Evolutionary conservation across 2,329 filamentous ascomycete species (phyloP).

Genomic region (Alternaria postmessia): DNA sequence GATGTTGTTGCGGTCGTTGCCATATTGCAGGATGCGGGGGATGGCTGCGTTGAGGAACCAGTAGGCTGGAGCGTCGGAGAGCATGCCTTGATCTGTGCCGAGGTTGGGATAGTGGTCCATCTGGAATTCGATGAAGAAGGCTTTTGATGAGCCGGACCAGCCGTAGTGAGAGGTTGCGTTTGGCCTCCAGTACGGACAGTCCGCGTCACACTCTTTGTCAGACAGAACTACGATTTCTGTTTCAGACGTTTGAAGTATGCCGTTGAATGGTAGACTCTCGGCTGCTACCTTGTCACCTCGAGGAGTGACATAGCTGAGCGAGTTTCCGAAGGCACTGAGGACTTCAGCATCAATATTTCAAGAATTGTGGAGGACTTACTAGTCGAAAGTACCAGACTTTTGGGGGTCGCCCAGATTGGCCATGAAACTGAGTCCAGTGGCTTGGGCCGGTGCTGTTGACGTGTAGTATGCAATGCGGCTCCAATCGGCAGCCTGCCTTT

Average conservation of each 20-base stretch:
- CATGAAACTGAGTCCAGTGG: conserved; percentile 65
- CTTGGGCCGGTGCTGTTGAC: conserved; percentile 48
- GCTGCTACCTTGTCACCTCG: conserved; percentile 58
- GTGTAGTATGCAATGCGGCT: conserved; percentile 59
- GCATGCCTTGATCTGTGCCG: conserved; percentile 47
- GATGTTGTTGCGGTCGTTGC: conserved; percentile 52
- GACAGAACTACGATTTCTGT: conserved; percentile 48
- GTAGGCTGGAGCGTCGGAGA: conserved; percentile 74
- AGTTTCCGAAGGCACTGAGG: conserved; percentile 61
- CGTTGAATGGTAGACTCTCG: conserved; percentile 59
- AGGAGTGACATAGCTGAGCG: conserved; percentile 63
- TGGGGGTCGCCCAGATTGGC: conserved; percentile 64
- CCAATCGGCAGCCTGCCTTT: conserved; percentile 45
- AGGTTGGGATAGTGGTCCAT: conserved; percentile 62
- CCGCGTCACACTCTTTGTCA: conserved; percentile 54
- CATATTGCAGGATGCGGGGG: conserved; percentile 74
- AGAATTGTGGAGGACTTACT: conserved; percentile 36
- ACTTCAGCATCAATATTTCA: conserved; percentile 9
- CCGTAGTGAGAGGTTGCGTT: conserved; percentile 67
- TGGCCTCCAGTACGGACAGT: conserved; percentile 60
- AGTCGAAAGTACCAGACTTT: conserved; percentile 64
- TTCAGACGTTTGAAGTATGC: conserved; percentile 50
- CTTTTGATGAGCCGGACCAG: conserved; percentile 73
- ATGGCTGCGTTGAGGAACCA: conserved; percentile 81
- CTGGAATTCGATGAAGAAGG: conserved; percentile 76